Evolutionary conservation across 73 alveolate genomes (phyloP), one percentile per base, ranked within the genome.

Genomic region (Diophrys appendiculata): DNA sequence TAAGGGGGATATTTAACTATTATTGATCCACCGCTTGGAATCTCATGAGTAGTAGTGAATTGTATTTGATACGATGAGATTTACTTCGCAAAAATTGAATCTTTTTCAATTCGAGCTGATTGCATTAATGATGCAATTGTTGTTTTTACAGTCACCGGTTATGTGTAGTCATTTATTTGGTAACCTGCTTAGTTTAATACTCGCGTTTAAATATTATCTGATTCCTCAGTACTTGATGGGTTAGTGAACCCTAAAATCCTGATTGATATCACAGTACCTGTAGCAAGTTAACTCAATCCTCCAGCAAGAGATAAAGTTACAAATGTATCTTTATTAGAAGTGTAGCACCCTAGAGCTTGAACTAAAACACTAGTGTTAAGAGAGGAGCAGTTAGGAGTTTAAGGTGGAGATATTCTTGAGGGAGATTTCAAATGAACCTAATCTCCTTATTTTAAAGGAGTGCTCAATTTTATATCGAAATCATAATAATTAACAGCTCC

Each of bases 1-100:
- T 53, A 27, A 25, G 83, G 24, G 1, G 83, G 83, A 55, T 75
- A 75, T 26, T 34, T n/a, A 55, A 75, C 67, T 11, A 55, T 55
- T 31, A 75, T 75, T 29, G 64, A 73, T 31, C 83, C 83, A 29
- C 72, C 74, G 24, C 55, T 28, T 0, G 83, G 83, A 53, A 75
- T 30, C 1, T 23, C 27, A 55, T 75, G 35, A 5, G 64, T 67
- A 0, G 65, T 14, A 1, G 2, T 27, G 28, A 75, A 55, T 29
- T 28, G 34, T 22, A 75, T 31, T 0, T 22, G 55, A 1, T 30
- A 23, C 1, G 11, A 55, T 0, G 30, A 65, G n/a, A 24, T 33
- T 1, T 24, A n/a, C 25, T 35, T 29, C 30, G 83, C 75, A 28
- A 34, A 31, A 18, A 24, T 55, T 14, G 33, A 55, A 3, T 35